Conservation (phyloP, 768 basidiomycete species). For the Russula vinacea region DNA sequence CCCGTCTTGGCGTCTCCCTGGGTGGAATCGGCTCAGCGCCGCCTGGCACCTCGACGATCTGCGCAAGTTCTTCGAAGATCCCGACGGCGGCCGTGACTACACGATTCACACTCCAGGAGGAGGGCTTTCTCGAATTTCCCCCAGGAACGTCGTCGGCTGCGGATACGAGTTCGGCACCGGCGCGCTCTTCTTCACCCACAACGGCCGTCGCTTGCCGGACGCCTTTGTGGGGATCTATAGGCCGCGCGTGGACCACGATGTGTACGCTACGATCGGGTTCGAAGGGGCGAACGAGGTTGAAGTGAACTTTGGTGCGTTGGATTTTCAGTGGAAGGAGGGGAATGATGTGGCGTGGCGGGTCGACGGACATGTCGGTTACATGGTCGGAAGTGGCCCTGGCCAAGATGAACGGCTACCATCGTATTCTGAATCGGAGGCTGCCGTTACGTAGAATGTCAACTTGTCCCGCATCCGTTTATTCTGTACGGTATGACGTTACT, state of each 20-base stretch:
- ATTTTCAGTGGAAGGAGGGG: conserved; percentile 59
- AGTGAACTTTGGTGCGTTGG: conserved; percentile 64
- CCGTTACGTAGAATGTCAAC: background rate
- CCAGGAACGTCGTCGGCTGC: conserved; percentile 58
- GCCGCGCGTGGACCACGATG: conserved; percentile 50
- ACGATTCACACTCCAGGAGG: conserved; percentile 19
- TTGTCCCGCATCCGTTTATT: too few relatives aligned
- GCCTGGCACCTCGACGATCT: conserved; percentile 68
- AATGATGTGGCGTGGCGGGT: conserved; percentile 66
- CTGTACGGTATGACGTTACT: too few relatives aligned
- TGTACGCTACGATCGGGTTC: conserved; percentile 63
- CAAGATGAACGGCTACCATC: conserved; percentile 44
- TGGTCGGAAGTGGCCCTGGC: conserved; percentile 38
- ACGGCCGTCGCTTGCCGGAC: conserved; percentile 51
- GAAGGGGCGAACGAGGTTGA: conserved; percentile 52
- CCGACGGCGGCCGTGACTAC: conserved; percentile 62
- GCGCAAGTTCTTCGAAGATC: conserved; percentile 69
- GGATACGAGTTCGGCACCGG: conserved; percentile 57
- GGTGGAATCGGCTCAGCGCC: conserved; percentile 66
- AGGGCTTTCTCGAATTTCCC: conserved; percentile 35
- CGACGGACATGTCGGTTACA: conserved; percentile 55
- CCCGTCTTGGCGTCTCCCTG: conserved; percentile 62
- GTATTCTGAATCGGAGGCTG: conserved; percentile 11
- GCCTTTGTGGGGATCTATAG: conserved; percentile 62
- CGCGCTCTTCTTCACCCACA: conserved; percentile 61